Base-by-base conservation (phyloP, 2,329 filamentous ascomycete species). In the Diaporthe citri region DNA sequence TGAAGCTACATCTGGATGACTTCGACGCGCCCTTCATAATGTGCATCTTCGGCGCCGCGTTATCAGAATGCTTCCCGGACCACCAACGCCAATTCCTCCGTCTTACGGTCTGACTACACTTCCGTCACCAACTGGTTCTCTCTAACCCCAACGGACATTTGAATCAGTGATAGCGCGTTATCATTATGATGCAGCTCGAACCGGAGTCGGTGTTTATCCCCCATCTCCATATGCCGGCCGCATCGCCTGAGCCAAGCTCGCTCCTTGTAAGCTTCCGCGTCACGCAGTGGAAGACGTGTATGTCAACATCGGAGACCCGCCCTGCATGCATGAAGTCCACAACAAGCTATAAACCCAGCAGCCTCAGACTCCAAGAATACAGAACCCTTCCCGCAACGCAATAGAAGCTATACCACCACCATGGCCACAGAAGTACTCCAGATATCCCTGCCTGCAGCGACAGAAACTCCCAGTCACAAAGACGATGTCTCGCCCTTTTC, bases 381-480 rank as follows among this genome's bases (percentile, higher is more conserved):
- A 28, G 2, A 22, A 31, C 3, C 15, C 17, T 62, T 3, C 17
- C 15, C 1, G 15, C 43, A 15, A 43, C 10, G 7, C 17, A 52
- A 41, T 2, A 12, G 22, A 20, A 9, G 20, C 1, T 7, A 36
- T 12, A 17, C 10, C 12, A 6, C 28, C 59, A n/a, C 17, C 59
- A 73, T 73, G 71, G 46, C 71, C 25, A 67, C 60, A 9, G 51
- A 59, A 60, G 41, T 48, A 2, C 25, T 43, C 25, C 36, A 20
- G 3, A 36, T 52, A 4, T 28, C n/a, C 2, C 25, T 55, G 12
- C 36, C 51, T 15, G 4, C 34, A 13, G 6, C 28, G 9, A 17
- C 51, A 6, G 17, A 9, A 5, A 15, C 17, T 13, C 4, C 20
- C 17, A 51, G 4, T 10, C 17, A 36, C 36, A 56, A 56, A 57